Base-by-base conservation (phyloP, 306 rosid genomes). In the Trifolium dubium region DNA sequence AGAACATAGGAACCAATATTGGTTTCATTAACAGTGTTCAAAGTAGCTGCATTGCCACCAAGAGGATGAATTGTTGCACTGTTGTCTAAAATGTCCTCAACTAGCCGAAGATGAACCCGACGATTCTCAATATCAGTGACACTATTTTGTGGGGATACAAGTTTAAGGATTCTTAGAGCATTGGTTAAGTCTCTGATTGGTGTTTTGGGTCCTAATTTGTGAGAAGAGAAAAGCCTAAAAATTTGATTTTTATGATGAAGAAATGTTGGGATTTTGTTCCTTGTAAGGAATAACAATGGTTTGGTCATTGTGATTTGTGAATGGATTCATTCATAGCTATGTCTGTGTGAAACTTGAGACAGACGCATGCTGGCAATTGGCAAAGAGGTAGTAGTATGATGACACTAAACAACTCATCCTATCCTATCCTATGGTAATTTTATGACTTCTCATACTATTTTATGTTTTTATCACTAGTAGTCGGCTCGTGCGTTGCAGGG, bases 71-170 rank as follows among this genome's bases (percentile, higher is more conserved):
- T 76, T 28, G 64, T 64, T 8, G 59, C 67, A 54, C 19, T 74
- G 51, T 87, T 71, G 23, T 18, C 80, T 63, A 91, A 53, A 69
- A 83, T 69, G 79, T 68, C 85, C 67, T 84, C 87, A 68, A 93
- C 79, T 63, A 93, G 86, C 15, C 85, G 87, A 77, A 89, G 92
- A 82, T 90, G 97, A 56, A 73, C 81, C 66, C 67, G 85, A 47
- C 83, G 79, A 30, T 76, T 66, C 43, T 82, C 12, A 54, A 67
- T 10, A 71, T 80, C 30, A 66, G 65, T 10, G 75, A 4, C 53
- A 58, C 51, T 60, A 73, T 64, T 78, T 62, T 77, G 61, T 11
- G 87, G 85, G 8, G 75, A 64, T 37, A 89, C 74, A 70, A 89
- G 80, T 67, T 89, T 82, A 30, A 88, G 77, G 73, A 93, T 79